Conservation (phyloP, 805 yeast genomes). For the Starmerella etchellsii region DNA sequence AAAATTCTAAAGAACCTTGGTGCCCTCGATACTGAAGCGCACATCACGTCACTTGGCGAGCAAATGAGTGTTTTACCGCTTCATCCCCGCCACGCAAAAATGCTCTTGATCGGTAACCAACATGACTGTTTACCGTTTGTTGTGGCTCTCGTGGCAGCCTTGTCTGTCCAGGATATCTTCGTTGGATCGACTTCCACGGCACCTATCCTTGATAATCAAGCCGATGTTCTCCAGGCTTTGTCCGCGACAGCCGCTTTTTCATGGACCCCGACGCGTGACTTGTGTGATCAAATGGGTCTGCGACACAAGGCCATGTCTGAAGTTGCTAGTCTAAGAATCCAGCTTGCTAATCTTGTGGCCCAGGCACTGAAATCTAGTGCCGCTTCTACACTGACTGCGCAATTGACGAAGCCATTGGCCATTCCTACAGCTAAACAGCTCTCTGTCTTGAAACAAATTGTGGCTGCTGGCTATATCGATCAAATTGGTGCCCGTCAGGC, state of each 20-base stretch:
- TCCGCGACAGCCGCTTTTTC: conserved; percentile 73
- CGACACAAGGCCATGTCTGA: conserved; percentile 78
- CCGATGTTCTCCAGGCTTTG: conserved; percentile 64
- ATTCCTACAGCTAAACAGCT: conserved; percentile 61
- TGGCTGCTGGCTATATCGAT: conserved; percentile 85
- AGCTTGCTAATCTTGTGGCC: conserved; percentile 62
- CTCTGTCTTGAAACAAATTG: conserved; percentile 74
- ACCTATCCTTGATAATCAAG: conserved; percentile 50
- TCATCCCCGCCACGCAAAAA: conserved; percentile 85
- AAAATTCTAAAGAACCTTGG: conserved; percentile 58
- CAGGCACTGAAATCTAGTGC: conserved; percentile 31
- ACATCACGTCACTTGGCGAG: conserved; percentile 65
- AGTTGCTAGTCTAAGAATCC: conserved; percentile 65
- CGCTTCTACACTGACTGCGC: conserved; percentile 36
- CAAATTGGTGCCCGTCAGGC: conserved; percentile 70
- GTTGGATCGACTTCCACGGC: conserved; percentile 58
- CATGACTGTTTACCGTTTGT: conserved; percentile 72
- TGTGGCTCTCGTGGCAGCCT: conserved; percentile 81
- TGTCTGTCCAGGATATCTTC: conserved; percentile 90
- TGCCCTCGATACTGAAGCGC: conserved; percentile 48
- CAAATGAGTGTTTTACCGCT: conserved; percentile 86
- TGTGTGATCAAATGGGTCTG: conserved; percentile 50
- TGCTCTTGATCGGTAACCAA: conserved; percentile 79
- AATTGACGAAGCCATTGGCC: conserved; percentile 38
- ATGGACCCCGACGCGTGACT: conserved; percentile 24